Evolutionary conservation across 208 protist species (phyloP).

Genomic region (Acanthamoeba lenticulata): DNA sequence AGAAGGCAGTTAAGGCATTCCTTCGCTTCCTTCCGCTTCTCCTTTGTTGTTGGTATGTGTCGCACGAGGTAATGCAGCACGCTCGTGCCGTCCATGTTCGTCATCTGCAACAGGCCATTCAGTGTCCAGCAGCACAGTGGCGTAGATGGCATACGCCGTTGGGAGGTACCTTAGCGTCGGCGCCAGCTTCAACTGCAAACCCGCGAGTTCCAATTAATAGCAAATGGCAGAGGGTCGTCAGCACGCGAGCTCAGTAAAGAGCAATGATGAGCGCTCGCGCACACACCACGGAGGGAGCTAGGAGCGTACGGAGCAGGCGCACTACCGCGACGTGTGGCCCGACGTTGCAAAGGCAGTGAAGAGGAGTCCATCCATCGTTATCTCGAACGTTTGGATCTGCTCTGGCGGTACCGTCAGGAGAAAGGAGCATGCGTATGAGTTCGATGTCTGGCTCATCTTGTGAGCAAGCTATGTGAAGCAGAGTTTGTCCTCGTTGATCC

Average conservation of each 20-base stretch:
- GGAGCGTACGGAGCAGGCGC: not conserved
- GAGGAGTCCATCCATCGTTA: not conserved
- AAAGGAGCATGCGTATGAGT: not conserved
- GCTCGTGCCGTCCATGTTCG: not conserved
- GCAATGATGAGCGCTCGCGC: not conserved
- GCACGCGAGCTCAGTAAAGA: no score
- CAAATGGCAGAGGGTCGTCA: no score
- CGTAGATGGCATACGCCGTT: not conserved
- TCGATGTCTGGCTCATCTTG: not conserved
- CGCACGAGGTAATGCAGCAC: slow-evolving; percentile 19
- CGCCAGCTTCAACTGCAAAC: not conserved
- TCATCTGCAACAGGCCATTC: not conserved
- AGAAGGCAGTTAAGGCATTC: not conserved
- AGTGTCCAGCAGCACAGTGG: not conserved
- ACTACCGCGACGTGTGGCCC: not conserved
- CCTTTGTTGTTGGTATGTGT: not conserved
- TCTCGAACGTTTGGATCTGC: not conserved
- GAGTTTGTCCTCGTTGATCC: not conserved
- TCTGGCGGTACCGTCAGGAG: not conserved
- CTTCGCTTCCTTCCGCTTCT: not conserved
- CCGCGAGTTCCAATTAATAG: no score
- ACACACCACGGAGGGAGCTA: not conserved
- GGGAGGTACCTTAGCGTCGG: not conserved
- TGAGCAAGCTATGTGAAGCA: not conserved
- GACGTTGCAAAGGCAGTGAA: not conserved